These are phyloP conservation scores for Casuarina glauca DNA, from an alignment of 306 rosid species.

Conservation along the genomic window DNA sequence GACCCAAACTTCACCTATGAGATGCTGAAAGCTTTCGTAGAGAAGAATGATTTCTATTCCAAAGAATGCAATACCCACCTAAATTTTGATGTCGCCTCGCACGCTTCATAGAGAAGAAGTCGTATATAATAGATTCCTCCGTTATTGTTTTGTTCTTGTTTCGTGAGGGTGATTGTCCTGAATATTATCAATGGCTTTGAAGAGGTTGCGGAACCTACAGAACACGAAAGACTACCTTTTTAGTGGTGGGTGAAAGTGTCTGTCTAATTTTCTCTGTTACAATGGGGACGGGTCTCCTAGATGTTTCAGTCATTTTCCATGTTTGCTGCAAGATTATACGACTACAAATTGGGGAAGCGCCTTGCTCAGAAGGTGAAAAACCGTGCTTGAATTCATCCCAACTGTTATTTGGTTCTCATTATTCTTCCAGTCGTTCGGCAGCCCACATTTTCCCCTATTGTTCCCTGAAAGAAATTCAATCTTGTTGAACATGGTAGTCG, in stretches of 20 bases:
- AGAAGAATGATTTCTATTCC: conserved; percentile 68
- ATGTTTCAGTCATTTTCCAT: conserved; percentile 3
- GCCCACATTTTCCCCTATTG: neutral
- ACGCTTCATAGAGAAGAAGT: conserved; percentile 1
- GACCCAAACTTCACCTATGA: conserved; percentile 51
- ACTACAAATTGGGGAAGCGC: neutral
- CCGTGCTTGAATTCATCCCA: neutral
- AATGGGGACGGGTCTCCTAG: neutral
- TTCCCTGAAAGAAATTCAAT: conserved; percentile 4
- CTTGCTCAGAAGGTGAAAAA: neutral
- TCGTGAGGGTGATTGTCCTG: neutral
- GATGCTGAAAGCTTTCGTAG: conserved; percentile 58
- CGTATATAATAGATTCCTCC: neutral
- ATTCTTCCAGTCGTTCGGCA: neutral
- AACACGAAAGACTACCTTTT: neutral
- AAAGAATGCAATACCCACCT: conserved; percentile 72
- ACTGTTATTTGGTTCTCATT: neutral
- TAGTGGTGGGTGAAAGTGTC: too few relatives aligned
- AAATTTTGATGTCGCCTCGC: conserved; percentile 15
- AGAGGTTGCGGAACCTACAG: neutral
- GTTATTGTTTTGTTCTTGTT: neutral
- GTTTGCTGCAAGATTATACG: neutral
- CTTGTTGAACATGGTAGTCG: neutral
- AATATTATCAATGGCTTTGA: conserved; percentile 5
- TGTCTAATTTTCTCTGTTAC: neutral